A percentile compares a stretch with the other conserved stretches of the same genome.
These are phyloP conservation scores for Raffaelea albimanens DNA, from an alignment of 2,329 filamentous ascomycete genomes.

Conservation along the genomic window DNA sequence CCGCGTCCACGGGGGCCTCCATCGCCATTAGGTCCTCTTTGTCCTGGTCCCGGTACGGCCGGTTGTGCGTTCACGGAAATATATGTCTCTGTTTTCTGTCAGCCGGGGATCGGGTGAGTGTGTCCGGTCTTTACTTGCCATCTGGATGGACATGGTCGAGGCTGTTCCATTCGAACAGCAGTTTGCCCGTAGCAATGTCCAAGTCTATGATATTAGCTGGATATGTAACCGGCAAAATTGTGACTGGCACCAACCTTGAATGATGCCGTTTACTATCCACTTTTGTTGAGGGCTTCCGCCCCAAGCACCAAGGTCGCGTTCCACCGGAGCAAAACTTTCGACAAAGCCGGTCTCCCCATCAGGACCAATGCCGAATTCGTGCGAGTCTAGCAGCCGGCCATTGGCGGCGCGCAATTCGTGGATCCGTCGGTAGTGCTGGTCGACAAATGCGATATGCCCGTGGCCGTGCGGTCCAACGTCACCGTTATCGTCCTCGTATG, in stretches of 20 bases:
- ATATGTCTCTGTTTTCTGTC: neutral
- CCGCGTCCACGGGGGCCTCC: no score
- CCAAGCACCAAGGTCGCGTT: constrained; percentile 31
- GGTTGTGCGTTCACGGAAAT: neutral
- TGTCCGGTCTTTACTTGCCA: neutral
- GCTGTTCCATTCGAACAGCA: constrained; percentile 50
- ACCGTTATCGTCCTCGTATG: constrained; percentile 44
- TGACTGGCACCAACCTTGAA: constrained; percentile 23
- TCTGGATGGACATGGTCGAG: constrained; percentile 27
- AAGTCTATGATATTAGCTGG: constrained; percentile 20
- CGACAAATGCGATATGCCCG: constrained; percentile 42
- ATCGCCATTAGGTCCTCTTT: no score
- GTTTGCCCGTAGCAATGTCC: constrained; percentile 42
- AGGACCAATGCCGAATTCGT: constrained; percentile 46
- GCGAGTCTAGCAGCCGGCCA: constrained; percentile 39
- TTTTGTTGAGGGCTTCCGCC: constrained; percentile 38
- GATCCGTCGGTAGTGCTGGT: constrained; percentile 45
- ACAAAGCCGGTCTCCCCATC: constrained; percentile 43
- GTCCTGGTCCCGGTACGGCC: neutral
- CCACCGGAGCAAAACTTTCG: constrained; percentile 42
- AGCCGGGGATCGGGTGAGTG: neutral
- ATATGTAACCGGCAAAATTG: neutral
- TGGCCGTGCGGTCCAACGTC: constrained; percentile 42
- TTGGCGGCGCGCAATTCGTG: constrained; percentile 38
- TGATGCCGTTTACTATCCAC: constrained; percentile 45